Conservation (phyloP, 169 alveolate genomes). For the Plasmodium reichenowi region DNA sequence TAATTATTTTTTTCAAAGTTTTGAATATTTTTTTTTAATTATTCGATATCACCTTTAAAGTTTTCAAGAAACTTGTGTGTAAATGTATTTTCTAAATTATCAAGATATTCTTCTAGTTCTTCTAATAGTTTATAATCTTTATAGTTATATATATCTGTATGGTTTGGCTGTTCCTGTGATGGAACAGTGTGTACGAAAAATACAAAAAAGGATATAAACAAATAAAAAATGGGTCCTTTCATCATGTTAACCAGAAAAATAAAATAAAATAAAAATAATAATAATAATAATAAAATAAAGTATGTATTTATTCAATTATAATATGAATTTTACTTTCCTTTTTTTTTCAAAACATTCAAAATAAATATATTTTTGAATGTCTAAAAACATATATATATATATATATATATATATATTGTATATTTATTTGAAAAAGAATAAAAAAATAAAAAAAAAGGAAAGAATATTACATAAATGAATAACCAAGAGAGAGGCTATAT, state of each 20-base stretch:
- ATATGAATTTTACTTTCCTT: too few relatives aligned
- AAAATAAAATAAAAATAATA: neutral
- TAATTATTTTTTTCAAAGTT: neutral
- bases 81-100: neutral
- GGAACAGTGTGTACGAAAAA: neutral
- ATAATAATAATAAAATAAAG: too few relatives aligned
- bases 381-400: too few relatives aligned
- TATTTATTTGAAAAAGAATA: too few relatives aligned
- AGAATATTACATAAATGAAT: too few relatives aligned
- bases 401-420: too few relatives aligned
- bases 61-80: neutral
- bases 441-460: too few relatives aligned
- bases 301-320: too few relatives aligned
- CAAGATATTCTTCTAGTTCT: constrained; percentile 13
- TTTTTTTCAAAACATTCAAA: too few relatives aligned
- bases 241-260: neutral
- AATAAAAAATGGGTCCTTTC: neutral
- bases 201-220: constrained; percentile 6
- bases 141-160: neutral
- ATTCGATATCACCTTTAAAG: neutral
- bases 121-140: neutral
- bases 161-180: neutral
- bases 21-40: constrained; percentile 19
- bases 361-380: too few relatives aligned
- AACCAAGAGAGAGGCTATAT: too few relatives aligned